phyloP scores from a whole-genome alignment of 192 early-diverging fungal genomes.

The Chytriomyces confervae region DNA sequence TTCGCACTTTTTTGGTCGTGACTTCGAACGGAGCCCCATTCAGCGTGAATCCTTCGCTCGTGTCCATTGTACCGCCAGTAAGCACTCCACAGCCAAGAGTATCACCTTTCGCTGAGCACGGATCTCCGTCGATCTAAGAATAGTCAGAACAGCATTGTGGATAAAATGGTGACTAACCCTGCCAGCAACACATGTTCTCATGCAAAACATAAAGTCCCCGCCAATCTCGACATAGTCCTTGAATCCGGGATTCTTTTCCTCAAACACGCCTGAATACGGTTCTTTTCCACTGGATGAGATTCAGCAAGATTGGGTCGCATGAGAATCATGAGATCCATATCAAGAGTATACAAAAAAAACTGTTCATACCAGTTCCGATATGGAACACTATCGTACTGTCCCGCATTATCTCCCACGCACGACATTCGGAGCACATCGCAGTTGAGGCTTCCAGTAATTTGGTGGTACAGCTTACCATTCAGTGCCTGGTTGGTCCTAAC shows the following conservation, averaged over 20 bases:
- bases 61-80: neutral
- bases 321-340: too few species aligned
- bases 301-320: too few species aligned
- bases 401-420: slow-evolving; percentile 16
- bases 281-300: slow-evolving; percentile 33
- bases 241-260: slow-evolving; percentile 3
- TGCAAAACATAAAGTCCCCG: slow-evolving; percentile 46
- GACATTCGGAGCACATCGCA: slow-evolving; percentile 39
- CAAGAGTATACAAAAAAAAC: too few species aligned
- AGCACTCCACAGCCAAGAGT: slow-evolving; percentile 6
- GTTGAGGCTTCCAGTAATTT: slow-evolving; percentile 37
- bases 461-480: slow-evolving; percentile 26
- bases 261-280: slow-evolving; percentile 39
- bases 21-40: neutral
- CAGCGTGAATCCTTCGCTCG: neutral
- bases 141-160: too few species aligned
- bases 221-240: slow-evolving; percentile 40
- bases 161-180: too few species aligned
- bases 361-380: slow-evolving; percentile 14
- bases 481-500: slow-evolving; percentile 10
- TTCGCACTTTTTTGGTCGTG: neutral
- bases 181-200: slow-evolving; percentile 37
- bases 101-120: neutral
- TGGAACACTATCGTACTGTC: slow-evolving; percentile 33
- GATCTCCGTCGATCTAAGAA: neutral